Percentiles rank a stretch among this genome's conserved stretches.
Conservation (phyloP, 495 filamentous ascomycete species). For the Podospora comata region DNA sequence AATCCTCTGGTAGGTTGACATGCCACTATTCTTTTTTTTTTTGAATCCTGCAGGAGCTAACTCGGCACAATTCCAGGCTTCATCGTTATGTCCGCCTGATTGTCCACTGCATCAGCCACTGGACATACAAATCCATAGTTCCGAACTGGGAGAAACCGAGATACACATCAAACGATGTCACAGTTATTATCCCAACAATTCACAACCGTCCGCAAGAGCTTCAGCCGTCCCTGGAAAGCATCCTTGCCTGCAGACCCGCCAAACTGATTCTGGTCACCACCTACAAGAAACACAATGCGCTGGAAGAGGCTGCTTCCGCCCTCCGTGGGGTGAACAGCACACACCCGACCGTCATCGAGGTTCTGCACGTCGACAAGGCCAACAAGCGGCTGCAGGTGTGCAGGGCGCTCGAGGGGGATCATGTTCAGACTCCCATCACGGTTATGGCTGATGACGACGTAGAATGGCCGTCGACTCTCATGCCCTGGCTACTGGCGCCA, state of each 20-base stretch:
- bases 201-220: conserved; percentile 54
- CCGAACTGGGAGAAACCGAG: conserved; percentile 44
- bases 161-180: conserved; percentile 51
- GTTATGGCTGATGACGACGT: conserved; percentile 88
- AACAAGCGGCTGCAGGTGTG: conserved; percentile 87
- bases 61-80: conserved; percentile 33
- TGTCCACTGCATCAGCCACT: conserved; percentile 51
- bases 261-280: conserved; percentile 57
- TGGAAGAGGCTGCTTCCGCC: conserved; percentile 44
- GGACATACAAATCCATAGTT: conserved; percentile 46
- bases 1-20: conserved; percentile 41
- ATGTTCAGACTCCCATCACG: conserved; percentile 69
- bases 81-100: conserved; percentile 53
- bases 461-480: conserved; percentile 70
- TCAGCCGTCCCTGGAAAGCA: conserved; percentile 50
- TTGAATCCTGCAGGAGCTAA: not conserved
- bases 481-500: conserved; percentile 80
- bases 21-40: not conserved
- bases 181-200: conserved; percentile 57
- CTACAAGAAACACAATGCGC: conserved; percentile 46
- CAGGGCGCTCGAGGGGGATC: conserved; percentile 62
- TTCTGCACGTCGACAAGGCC: conserved; percentile 41
- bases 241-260: conserved; percentile 49
- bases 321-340: conserved; percentile 29
- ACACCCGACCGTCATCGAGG: conserved; percentile 38